These are phyloP conservation scores for Keithomyces neogunnii DNA, from an alignment of 2,329 filamentous ascomycete genomes.

Conservation along the genomic window DNA sequence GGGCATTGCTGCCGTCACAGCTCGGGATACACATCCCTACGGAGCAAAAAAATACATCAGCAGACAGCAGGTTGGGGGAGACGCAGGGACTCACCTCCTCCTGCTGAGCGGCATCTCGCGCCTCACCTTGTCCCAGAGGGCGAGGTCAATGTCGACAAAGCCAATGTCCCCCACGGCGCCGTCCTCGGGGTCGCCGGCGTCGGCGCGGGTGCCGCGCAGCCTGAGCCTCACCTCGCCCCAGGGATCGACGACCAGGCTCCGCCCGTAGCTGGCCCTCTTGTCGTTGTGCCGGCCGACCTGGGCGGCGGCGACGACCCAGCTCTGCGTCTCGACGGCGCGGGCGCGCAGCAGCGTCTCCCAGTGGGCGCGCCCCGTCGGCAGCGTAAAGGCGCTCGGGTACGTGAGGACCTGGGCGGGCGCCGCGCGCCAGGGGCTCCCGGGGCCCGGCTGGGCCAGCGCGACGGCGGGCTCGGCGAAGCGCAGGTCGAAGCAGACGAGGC, in stretches of 20 bases:
- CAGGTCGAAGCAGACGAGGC: conserved; percentile 85
- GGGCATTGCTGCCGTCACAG: background rate
- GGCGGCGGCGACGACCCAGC: conserved; percentile 79
- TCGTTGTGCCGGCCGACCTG: conserved; percentile 66
- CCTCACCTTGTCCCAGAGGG: conserved; percentile 37
- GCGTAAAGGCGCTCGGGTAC: conserved; percentile 86
- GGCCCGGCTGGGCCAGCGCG: conserved; percentile 43
- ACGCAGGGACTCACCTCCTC: conserved; percentile 35
- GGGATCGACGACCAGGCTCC: conserved; percentile 76
- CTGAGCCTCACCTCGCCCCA: conserved; percentile 72
- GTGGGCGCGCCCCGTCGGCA: conserved; percentile 75
- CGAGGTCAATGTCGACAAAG: conserved; percentile 46
- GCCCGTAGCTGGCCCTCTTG: conserved; percentile 74
- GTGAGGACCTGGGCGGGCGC: conserved; percentile 63
- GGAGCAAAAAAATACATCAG: background rate
- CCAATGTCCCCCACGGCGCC: conserved; percentile 38
- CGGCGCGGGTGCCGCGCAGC: conserved; percentile 46
- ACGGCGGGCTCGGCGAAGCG: conserved; percentile 72
- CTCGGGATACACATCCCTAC: background rate
- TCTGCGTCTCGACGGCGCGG: conserved; percentile 81
- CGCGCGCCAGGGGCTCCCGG: conserved; percentile 19
- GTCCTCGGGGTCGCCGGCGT: conserved; percentile 30
- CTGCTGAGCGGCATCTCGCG: conserved; percentile 43
- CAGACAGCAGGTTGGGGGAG: background rate
- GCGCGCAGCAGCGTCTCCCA: conserved; percentile 75